Base-by-base conservation (phyloP, 305 asterid genomes). In the Andrographis paniculata region DNA sequence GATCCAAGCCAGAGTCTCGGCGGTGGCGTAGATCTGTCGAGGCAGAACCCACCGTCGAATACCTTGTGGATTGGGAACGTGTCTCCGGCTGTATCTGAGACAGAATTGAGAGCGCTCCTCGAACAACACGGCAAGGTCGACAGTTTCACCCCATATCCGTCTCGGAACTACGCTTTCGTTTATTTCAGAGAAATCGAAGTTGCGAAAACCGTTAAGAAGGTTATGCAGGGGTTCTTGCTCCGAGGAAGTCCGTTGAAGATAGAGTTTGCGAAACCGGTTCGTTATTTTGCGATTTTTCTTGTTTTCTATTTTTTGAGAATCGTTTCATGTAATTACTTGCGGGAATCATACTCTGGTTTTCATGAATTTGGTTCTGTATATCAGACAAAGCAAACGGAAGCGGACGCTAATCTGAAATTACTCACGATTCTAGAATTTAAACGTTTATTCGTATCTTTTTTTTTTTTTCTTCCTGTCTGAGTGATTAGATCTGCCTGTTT, bases 241-340 rank as follows among this genome's bases (percentile, higher is more conserved):
- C 89, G 64, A 20, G 89, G 85, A 22, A 75, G 53, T 56, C 59
- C 82, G 1, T 55, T 86, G 50, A 87, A 74, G 69, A 83, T 87
- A 45, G 94, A 91, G 70, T 91, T 83, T 68, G 94, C 95, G 33
- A 91, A 83, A 81, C 88, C 87, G 99, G 99, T 91, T 75, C 64
- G 98, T 89, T 60, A 52, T 44, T 12, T 64, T 71, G 53, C 59
- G 20, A 59, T 64, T 70, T 59, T 60, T 50, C 28, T 38, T 44
- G 46, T 23, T 58, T 44, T 62, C 60, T 61, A 37, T 39, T 17
- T 24, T 14, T 43, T 16, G 21, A 17, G 28, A 17, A 10, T 19
- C 13, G 2, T 44, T 8, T 17, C 4, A 6, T 21, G 5, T 20
- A 21, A 4, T 24, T 4, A 4, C 30, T 15, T 24, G 17, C 45